phyloP scores from a whole-genome alignment of 1,284 basidiomycete genomes.

The Agaricales sp. region DNA sequence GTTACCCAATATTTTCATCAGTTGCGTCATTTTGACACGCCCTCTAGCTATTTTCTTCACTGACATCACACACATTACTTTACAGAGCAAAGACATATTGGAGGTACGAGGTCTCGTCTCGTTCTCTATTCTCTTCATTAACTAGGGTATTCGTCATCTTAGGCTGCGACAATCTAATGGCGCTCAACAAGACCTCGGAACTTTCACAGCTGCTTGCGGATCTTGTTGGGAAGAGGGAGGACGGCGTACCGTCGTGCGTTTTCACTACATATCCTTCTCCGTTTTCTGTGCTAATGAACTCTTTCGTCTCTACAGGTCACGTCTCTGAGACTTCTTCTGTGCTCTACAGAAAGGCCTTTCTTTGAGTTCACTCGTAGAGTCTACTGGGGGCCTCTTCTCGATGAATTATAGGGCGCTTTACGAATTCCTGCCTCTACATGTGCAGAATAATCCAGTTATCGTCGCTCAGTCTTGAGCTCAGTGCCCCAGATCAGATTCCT shows the following conservation, averaged over 20 bases:
- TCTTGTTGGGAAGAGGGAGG: too few species aligned
- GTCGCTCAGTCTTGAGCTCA: neutral
- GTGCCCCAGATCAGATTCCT: neutral
- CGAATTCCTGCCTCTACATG: too few species aligned
- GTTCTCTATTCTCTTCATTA: neutral
- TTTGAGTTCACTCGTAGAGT: too few species aligned
- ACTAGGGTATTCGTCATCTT: neutral
- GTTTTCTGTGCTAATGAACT: too few species aligned
- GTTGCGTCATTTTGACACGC: conserved; percentile 23
- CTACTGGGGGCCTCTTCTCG: too few species aligned
- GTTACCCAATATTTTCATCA: conserved; percentile 48
- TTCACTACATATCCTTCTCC: too few species aligned
- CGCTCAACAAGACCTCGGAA: conserved; percentile 12
- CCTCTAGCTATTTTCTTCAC: neutral
- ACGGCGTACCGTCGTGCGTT: too few species aligned
- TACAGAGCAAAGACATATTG: conserved; percentile 26
- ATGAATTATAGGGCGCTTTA: too few species aligned
- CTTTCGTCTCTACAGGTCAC: too few species aligned
- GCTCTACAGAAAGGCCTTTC: too few species aligned
- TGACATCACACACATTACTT: neutral
- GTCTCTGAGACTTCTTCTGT: too few species aligned
- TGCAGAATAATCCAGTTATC: neutral
- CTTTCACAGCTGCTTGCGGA: conserved; percentile 13
- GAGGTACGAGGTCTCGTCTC: conserved; percentile 15
- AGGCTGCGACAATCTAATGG: conserved; percentile 18